Evolutionary conservation across 2,329 filamentous ascomycete genomes (phyloP).

Genomic region (Knufia fluminis): DNA sequence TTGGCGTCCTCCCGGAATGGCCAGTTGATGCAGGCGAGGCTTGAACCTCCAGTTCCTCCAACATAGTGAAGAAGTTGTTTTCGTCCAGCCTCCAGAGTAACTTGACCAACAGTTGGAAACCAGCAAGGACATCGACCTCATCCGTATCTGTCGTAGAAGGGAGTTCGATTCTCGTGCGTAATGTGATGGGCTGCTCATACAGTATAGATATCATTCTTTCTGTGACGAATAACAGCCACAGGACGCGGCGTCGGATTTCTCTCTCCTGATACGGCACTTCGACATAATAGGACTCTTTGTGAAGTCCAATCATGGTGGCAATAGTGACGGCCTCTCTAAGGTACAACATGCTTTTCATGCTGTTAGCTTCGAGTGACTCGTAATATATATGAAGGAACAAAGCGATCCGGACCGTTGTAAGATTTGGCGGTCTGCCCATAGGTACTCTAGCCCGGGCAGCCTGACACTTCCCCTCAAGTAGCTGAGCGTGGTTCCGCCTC

Average conservation of each 20-base stretch:
- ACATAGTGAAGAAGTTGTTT: not conserved
- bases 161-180: constrained; percentile 3
- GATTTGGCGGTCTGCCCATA: constrained; percentile 17
- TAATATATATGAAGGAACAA: constrained; percentile 47
- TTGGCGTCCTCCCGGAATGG: not conserved
- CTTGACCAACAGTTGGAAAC: not conserved
- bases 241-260: constrained; percentile 37
- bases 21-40: constrained; percentile 2
- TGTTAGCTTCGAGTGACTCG: constrained; percentile 20
- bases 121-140: constrained; percentile 4
- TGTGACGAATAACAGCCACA: constrained; percentile 44
- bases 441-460: constrained; percentile 14
- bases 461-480: constrained; percentile 32
- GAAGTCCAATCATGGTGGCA: constrained; percentile 42
- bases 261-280: constrained; percentile 32
- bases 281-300: constrained; percentile 36
- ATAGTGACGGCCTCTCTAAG: constrained; percentile 44
- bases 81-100: constrained; percentile 4
- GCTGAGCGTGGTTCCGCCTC: constrained; percentile 3
- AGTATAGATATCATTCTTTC: constrained; percentile 23
- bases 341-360: constrained; percentile 38
- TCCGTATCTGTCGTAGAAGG: constrained; percentile 7
- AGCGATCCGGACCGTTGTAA: constrained; percentile 38
- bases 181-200: constrained; percentile 8
- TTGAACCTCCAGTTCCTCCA: constrained; percentile 6